Conservation (phyloP, 441 rosid genomes). For the Croton laevigatus region DNA sequence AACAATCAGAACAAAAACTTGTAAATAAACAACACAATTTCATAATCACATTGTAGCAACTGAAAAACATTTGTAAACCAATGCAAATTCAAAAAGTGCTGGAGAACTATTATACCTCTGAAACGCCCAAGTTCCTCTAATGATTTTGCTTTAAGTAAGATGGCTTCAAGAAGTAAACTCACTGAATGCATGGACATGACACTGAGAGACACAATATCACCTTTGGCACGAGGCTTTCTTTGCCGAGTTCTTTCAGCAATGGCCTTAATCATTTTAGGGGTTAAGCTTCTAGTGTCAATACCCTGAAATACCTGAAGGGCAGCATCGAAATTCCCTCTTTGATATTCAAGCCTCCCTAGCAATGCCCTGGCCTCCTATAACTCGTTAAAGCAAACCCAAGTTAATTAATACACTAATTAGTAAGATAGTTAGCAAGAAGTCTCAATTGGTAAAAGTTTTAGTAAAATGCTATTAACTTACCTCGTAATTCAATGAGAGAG, state of each 20-base stretch:
- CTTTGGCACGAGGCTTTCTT: constrained; percentile 52
- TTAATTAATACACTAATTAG: neutral
- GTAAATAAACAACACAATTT: neutral
- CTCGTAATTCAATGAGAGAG: constrained; percentile 95
- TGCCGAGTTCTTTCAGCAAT: constrained; percentile 57
- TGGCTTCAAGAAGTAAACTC: constrained; percentile 83
- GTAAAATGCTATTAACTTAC: constrained; percentile 30
- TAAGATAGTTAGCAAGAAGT: neutral
- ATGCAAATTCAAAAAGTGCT: neutral
- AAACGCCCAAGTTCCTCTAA: constrained; percentile 59
- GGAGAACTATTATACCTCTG: constrained; percentile 42
- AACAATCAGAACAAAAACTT: neutral
- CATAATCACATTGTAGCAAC: neutral
- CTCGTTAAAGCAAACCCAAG: constrained; percentile 2
- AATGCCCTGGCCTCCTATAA: constrained; percentile 94
- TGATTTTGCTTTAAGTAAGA: constrained; percentile 81
- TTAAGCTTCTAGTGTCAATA: constrained; percentile 62
- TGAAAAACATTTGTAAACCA: neutral
- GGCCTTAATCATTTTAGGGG: constrained; percentile 66
- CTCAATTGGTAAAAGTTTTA: neutral
- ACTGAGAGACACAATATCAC: constrained; percentile 38
- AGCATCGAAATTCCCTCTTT: constrained; percentile 89
- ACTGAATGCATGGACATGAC: constrained; percentile 88
- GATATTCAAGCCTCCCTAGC: constrained; percentile 89
- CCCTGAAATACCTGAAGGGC: constrained; percentile 96